Conservation (phyloP, 2,329 filamentous ascomycete species). For the Macrophomina pseudophaseolina region DNA sequence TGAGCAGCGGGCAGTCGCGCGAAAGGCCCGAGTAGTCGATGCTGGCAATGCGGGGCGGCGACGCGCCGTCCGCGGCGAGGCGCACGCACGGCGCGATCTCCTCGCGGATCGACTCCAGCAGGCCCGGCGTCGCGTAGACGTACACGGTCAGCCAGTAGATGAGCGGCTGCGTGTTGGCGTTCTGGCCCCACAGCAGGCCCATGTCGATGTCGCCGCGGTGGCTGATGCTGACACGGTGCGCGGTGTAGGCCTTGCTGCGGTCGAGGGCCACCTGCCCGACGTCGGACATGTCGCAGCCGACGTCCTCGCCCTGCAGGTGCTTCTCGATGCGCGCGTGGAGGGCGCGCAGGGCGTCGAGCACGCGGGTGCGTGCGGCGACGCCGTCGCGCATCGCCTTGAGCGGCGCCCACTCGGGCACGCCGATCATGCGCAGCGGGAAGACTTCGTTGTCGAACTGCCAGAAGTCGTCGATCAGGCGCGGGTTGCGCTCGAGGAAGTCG, state of each 20-base stretch:
- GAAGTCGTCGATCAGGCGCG: constrained; percentile 57
- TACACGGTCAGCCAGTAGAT: constrained; percentile 47
- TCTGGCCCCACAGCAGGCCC: constrained; percentile 60
- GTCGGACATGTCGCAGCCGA: constrained; percentile 43
- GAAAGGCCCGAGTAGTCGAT: constrained; percentile 22
- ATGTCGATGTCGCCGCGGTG: constrained; percentile 39
- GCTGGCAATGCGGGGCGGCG: neutral
- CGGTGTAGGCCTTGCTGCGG: constrained; percentile 39
- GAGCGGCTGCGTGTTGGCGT: constrained; percentile 56
- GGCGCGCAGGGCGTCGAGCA: constrained; percentile 35
- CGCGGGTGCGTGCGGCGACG: constrained; percentile 44
- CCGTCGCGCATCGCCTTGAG: constrained; percentile 55
- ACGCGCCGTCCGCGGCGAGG: constrained; percentile 29
- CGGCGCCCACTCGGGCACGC: constrained; percentile 58
- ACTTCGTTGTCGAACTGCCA: constrained; percentile 59
- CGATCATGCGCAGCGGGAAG: constrained; percentile 54
- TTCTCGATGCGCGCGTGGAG: constrained; percentile 37
- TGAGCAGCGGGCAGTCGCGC: constrained; percentile 41
- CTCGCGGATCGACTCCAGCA: constrained; percentile 38
- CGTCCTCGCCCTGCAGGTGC: constrained; percentile 35
- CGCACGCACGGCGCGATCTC: constrained; percentile 41
- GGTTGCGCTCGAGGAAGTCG: constrained; percentile 59
- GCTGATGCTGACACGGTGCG: constrained; percentile 32
- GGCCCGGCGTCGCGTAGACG: constrained; percentile 34
- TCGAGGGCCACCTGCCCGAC: constrained; percentile 41